Evolutionary conservation across 176 grass and related monocot genomes (phyloP).

Genomic region (Cenchrus americanus): DNA sequence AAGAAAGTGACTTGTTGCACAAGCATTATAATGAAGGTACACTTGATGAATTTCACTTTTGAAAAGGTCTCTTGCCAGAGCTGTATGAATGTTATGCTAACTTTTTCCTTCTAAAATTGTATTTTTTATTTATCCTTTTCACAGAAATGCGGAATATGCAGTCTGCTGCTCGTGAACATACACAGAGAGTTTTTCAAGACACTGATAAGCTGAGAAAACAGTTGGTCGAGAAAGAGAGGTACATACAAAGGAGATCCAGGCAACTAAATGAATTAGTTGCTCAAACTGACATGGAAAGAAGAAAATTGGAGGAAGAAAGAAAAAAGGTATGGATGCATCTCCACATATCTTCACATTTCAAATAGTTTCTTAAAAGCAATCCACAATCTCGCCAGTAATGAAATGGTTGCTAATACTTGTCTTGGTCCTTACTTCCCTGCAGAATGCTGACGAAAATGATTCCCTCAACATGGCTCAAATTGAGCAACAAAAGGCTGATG

Average conservation of each 20-base stretch:
- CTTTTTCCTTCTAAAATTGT: neutral
- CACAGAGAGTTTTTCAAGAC: constrained; percentile 45
- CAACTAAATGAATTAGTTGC: constrained; percentile 47
- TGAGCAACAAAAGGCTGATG: constrained; percentile 52
- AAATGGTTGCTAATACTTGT: neutral
- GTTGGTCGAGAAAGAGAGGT: constrained; percentile 47
- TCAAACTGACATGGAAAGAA: constrained; percentile 65
- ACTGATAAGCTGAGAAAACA: constrained; percentile 48
- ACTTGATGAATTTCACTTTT: neutral
- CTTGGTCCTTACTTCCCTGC: constrained; percentile 24
- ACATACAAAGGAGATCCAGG: constrained; percentile 41
- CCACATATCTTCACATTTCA: constrained; percentile 3
- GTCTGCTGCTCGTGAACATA: constrained; percentile 42
- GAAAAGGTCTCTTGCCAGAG: neutral
- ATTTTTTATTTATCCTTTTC: neutral
- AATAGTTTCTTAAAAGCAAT: constrained; percentile 4
- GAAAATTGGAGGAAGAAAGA: constrained; percentile 58
- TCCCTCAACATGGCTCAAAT: constrained; percentile 56
- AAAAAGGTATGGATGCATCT: constrained; percentile 43
- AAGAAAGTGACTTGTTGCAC: constrained; percentile 47
- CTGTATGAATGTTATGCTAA: neutral
- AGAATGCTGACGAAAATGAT: constrained; percentile 48
- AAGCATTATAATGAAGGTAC: constrained; percentile 62
- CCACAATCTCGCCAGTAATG: neutral
- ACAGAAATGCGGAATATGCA: constrained; percentile 63